Base-by-base conservation (phyloP, 2,329 filamentous ascomycete species). In the Cladosporium halotolerans region DNA sequence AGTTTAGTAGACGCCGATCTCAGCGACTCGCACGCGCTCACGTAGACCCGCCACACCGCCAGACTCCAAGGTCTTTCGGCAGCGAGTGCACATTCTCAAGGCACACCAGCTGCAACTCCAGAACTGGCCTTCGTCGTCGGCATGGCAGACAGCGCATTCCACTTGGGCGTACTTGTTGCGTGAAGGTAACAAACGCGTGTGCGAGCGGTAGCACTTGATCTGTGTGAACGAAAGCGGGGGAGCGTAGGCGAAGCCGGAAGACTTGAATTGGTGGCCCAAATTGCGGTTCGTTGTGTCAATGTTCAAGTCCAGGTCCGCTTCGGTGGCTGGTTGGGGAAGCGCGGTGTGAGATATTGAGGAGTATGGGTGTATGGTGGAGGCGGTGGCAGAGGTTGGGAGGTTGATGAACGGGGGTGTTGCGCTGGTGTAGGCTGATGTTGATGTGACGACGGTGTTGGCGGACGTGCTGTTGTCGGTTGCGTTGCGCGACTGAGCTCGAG, bases 101-200 rank as follows among this genome's bases (percentile, higher is more conserved):
- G 63, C 63, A 45, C 65, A 66, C 64, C 65, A 68, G 19, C 55
- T 60, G 49, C 66, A 68, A 38, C 60, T 65, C 55, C 59, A 67
- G 39, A 66, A 61, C 45, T 63, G 61, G 8, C 45, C 53, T 32
- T 62, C 61, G 45, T 66, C 63, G 45, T 67, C 66, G 38, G 60
- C 62, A 44, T 67, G 64, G 53, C 66, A 68, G 10, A 68, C 60
- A 10, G 63, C 62, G 54, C 66, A 68, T 53, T 68, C 66, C 16
- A 68, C 65, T 5, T 64, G 65, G 16, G 64, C 64, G 34, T 59
- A 47, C 52, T 62, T 63, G 59, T 68, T 68, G 31, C 57, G 57
- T 42, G 54, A 62, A n/a, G 46, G 58, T 31, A 66, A 55, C 14
- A 67, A 55, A n/a, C 57, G 54, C 38, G 41, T 41, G 57, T 69